Evolutionary conservation across 1,284 basidiomycete genomes (phyloP), one percentile per base, ranked within the genome.

Genomic region (Malassezia caprae): DNA sequence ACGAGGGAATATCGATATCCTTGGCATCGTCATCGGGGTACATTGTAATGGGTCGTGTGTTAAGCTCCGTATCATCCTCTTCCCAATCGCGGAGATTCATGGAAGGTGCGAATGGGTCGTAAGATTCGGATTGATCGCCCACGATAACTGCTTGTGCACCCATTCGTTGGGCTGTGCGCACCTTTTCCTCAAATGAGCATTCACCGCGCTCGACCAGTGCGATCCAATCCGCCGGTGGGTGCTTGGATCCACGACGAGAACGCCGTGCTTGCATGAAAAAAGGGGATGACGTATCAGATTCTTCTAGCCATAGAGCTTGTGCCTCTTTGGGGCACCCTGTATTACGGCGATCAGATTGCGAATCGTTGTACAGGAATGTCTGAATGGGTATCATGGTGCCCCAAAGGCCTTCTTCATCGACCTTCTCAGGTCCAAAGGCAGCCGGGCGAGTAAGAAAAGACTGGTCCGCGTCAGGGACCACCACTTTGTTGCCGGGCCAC

Each of bases 101-200:
- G 19, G 53, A 43, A 2, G 37, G 31, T 8, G 31, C 28, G 13
- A 42, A 41, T 4, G 61, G 60, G 24, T 27, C 24, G 5, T 13
- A 8, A 17, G 52, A 60, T 8, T 56, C 27, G 10, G 27, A 32
- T 0, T 61, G 56, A 34, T 73, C 72, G n/a, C 72, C 72, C 1
- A 74, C 69, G 8, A 74, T 61, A 10, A 74, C 72, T 0, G 69
- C 72, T 10, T 64, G 60, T 12, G 72, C 72, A 10, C 72, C 72
- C 5, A 73, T 60, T 11, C 60, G 51, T 45, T 74, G 72, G 1
- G 69, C 65, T 1, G 65, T 59, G 23, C 72, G 63, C 3, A 73
- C 68, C 46, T 74, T 74, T 40, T 63, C 58, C 21, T 62, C 68
- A 23, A 74, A 74, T 7, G 67, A 52, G 31, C 72, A 74, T 15